These are phyloP conservation scores for Aspergillus novoparasiticus DNA, from an alignment of 2,329 filamentous ascomycete genomes.

Conservation along the genomic window DNA sequence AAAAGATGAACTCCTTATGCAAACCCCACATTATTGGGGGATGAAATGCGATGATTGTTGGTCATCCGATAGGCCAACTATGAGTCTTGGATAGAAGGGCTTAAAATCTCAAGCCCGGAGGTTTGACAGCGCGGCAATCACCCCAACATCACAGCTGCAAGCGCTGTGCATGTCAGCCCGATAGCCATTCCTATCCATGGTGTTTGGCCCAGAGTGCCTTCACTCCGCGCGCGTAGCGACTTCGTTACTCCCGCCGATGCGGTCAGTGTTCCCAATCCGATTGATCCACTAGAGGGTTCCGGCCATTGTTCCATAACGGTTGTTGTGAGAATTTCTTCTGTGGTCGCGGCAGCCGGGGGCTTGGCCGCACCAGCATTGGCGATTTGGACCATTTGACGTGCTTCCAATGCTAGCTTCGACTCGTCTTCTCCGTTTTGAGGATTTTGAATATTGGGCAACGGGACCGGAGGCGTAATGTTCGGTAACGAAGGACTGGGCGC, in stretches of 20 bases:
- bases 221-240: slow-evolving; percentile 37
- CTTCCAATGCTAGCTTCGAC: slow-evolving; percentile 7
- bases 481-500: slow-evolving; percentile 21
- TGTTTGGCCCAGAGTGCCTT: slow-evolving; percentile 42
- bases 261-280: slow-evolving; percentile 33
- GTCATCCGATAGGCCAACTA: not conserved
- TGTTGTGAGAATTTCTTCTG: slow-evolving; percentile 17
- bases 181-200: slow-evolving; percentile 47
- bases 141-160: slow-evolving; percentile 43
- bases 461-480: slow-evolving; percentile 19
- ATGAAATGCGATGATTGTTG: slow-evolving; percentile 3
- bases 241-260: slow-evolving; percentile 26
- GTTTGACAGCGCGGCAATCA: slow-evolving; percentile 16
- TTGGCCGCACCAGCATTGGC: slow-evolving; percentile 1
- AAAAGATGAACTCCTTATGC: slow-evolving; percentile 23
- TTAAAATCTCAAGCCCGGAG: not conserved
- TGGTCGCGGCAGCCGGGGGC: slow-evolving; percentile 3
- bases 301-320: slow-evolving; percentile 34
- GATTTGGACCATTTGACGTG: slow-evolving; percentile 12
- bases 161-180: slow-evolving; percentile 41
- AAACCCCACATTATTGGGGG: slow-evolving; percentile 5
- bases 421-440: slow-evolving; percentile 11
- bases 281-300: slow-evolving; percentile 27
- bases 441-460: slow-evolving; percentile 16
- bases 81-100: not conserved